Evolutionary conservation across 108 stramenopile species (phyloP), one percentile per base, ranked within the genome.

Genomic region (Parietichytrium sp.): DNA sequence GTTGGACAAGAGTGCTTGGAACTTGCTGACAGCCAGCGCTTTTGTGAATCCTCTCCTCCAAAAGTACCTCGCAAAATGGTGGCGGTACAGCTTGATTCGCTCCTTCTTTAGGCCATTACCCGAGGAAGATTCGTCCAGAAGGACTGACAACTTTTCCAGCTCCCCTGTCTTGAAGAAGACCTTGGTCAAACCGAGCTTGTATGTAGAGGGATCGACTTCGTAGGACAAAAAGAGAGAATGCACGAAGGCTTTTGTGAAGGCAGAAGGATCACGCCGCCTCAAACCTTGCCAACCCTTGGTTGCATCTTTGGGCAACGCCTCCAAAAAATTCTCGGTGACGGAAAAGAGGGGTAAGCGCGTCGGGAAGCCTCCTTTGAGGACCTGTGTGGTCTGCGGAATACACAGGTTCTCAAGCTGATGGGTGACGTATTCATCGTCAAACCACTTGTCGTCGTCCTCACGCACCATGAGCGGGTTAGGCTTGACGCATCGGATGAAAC

Each of bases 141-240:
- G 80, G 13, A 84, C 84, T 83, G 93, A 93, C 8, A 94, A 85
- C 23, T 49, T 61, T 54, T 95, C 95, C 30, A 93, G 82, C 29
- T 91, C 92, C 51, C 93, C 93, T n/a, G 92, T 83, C 47, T 89
- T 86, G 81, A 93, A 94, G 81, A 92, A 95, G 3, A 94, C 91
- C 48, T 87, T 91, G 16, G 92, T 93, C 54, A 91, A 91, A 13
- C 95, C 95, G 54, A 90, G 92, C 4, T 91, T 88, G 88, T 92
- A 93, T 1, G 92, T 72, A 0, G 61, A 45, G 13, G 61, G 61
- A 10, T 72, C 61, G 45, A 72, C 45, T n/a, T 72, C 38, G 20
- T 45, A 72, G 42, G 61, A 33, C 10, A 72, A 72, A 38, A 72
- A 72, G 29, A 72, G 61, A 10, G 61, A 33, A 10, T 72, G 36